phyloP scores from a whole-genome alignment of 1,284 basidiomycete species.

The Ustilago vetiveriae region DNA sequence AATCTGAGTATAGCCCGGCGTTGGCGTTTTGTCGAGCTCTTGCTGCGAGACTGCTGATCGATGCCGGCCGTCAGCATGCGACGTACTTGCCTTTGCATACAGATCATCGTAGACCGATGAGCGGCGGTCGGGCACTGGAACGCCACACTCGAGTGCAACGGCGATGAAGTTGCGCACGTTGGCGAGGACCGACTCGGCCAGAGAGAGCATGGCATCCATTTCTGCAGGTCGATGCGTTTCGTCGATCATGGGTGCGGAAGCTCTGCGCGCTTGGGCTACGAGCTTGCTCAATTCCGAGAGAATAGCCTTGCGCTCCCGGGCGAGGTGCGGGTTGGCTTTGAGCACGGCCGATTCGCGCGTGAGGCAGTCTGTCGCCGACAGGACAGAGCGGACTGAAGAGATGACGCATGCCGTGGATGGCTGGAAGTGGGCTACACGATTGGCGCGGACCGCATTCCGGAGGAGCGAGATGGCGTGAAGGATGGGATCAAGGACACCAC shows the following conservation, averaged over 20 bases:
- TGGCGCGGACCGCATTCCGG: conserved; percentile 81
- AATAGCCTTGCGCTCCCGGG: conserved; percentile 82
- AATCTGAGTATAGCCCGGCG: conserved; percentile 44
- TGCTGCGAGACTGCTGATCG: conserved; percentile 7
- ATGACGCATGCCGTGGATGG: conserved; percentile 80
- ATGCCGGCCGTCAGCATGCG: not conserved
- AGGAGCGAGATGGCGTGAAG: conserved; percentile 85
- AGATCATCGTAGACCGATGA: conserved; percentile 57
- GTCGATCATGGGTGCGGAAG: conserved; percentile 68
- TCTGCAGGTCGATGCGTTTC: conserved; percentile 63
- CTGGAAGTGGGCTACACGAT: conserved; percentile 79
- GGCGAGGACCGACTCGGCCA: conserved; percentile 69
- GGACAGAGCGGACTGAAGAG: conserved; percentile 88
- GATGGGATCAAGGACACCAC: conserved; percentile 70
- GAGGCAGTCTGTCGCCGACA: conserved; percentile 85
- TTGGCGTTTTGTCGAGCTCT: conserved; percentile 58
- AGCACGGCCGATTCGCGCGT: conserved; percentile 82
- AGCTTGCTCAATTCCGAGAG: conserved; percentile 83
- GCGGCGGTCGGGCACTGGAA: conserved; percentile 74
- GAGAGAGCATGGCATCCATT: conserved; percentile 67
- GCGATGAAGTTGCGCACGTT: conserved; percentile 71
- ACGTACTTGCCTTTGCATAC: conserved; percentile 26
- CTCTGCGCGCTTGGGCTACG: conserved; percentile 83
- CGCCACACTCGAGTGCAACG: conserved; percentile 80
- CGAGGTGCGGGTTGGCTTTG: conserved; percentile 75